Percentiles rank a stretch among this genome's conserved stretches.
Conservation (phyloP, 208 protist species). For the Leishmania guyanensis region DNA sequence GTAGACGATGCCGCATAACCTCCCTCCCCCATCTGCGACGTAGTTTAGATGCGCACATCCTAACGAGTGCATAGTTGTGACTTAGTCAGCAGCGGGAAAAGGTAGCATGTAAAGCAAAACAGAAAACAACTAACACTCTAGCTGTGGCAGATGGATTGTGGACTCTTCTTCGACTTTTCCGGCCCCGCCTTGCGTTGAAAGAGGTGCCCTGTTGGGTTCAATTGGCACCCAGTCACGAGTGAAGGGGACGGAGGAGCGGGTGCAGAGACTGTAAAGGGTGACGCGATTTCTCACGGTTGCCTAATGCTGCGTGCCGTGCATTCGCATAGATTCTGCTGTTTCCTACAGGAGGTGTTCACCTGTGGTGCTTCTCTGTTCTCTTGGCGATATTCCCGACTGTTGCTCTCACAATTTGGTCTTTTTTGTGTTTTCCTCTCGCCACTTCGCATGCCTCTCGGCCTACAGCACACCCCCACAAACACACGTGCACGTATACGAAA, state of each 20-base stretch:
- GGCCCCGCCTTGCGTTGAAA: neutral
- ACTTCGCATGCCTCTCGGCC: neutral
- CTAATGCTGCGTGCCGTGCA: neutral
- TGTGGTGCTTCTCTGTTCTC: neutral
- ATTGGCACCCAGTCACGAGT: neutral
- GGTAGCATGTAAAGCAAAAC: neutral
- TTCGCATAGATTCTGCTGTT: neutral
- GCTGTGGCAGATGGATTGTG: neutral
- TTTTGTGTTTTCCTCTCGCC: neutral
- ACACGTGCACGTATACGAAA: neutral
- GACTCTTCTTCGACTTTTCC: neutral
- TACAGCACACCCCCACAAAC: neutral
- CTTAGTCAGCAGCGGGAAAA: neutral
- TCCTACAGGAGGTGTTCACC: neutral
- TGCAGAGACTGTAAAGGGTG: neutral
- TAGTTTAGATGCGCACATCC: neutral
- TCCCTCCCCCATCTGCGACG: neutral
- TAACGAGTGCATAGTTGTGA: no score
- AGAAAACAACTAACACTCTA: neutral
- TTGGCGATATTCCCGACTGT: neutral
- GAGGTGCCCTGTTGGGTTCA: neutral
- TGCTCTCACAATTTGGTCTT: neutral
- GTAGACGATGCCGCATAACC: neutral
- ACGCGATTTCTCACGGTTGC: neutral
- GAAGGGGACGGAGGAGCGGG: neutral